Evolutionary conservation across 1,284 basidiomycete species (phyloP), one percentile per base, ranked within the genome.

Genomic region (Cutaneotrichosporon dermatis): DNA sequence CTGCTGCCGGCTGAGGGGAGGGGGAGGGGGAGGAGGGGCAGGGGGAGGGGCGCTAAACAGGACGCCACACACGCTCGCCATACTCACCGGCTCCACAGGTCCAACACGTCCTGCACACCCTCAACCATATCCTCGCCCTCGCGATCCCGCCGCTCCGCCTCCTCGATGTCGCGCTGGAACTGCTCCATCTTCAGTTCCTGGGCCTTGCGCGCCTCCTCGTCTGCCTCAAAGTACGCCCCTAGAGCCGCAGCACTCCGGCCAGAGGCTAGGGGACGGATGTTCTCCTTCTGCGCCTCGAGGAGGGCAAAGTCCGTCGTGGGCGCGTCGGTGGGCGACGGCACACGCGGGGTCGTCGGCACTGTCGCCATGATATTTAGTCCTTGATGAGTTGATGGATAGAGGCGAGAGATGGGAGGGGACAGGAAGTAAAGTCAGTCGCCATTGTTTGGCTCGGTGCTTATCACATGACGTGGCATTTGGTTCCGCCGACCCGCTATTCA

Each of bases 211-310:
- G 78, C 73, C 43, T 77, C 77, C 65, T 74, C 52, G 66, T 65
- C 65, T 59, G 75, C 77, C 15, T 74, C 75, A 59, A 82, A 79
- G 13, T 82, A 66, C 49, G 74, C 78, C 49, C 80, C 80, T 45
- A 84, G 79, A 2, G 82, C 81, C 42, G 80, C 79, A 3, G 84
- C 84, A 10, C 82, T 83, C 46, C 84, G 75, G 11, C 84, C 84
- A 6, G 79, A 75, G 1, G 80, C 76, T 4, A 82, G 72, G 0
- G 83, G 83, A 57, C 82, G 78, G 49, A 85, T 83, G 73, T 85
- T 85, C 71, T 85, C 84, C 74, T 85, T 85, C 55, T 83, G 81
- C 4, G 78, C 75, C 65, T 85, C 83, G 59, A 83, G 73, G 41
- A 79, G 61, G 5, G 75, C 67, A 59, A 79, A 79, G 63, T 81